Evolutionary conservation across 2,329 filamentous ascomycete genomes (phyloP).

Genomic region (Ophiocordyceps australis): DNA sequence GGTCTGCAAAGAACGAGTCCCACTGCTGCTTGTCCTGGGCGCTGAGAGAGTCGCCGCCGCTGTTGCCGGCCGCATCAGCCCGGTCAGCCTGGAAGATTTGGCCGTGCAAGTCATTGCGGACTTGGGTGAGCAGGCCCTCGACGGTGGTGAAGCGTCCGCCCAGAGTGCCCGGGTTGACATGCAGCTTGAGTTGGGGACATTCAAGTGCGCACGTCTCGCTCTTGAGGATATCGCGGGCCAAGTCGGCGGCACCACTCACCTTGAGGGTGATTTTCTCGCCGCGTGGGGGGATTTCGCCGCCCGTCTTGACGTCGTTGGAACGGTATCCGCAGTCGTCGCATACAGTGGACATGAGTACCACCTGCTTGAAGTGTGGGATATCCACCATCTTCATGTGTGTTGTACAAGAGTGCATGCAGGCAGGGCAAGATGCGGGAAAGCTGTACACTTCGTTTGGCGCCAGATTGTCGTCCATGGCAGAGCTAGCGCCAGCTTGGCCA

Average conservation of each 20-base stretch:
- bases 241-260: slow-evolving; percentile 51
- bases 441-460: slow-evolving; percentile 83
- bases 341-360: slow-evolving; percentile 85
- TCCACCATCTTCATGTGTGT: slow-evolving; percentile 99
- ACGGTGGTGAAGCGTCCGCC: slow-evolving; percentile 95
- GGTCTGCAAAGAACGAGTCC: slow-evolving; percentile 60
- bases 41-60: slow-evolving; percentile 69
- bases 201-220: slow-evolving; percentile 78
- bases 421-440: slow-evolving; percentile 82
- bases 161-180: slow-evolving; percentile 82
- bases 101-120: slow-evolving; percentile 71
- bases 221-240: slow-evolving; percentile 88
- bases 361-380: slow-evolving; percentile 95
- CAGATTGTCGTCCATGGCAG: slow-evolving; percentile 57
- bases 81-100: slow-evolving; percentile 72
- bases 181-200: slow-evolving; percentile 73
- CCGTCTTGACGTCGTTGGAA: slow-evolving; percentile 95
- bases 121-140: slow-evolving; percentile 81
- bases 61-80: slow-evolving; percentile 51
- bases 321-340: slow-evolving; percentile 88
- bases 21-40: slow-evolving; percentile 50
- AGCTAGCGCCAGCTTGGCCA: slow-evolving; percentile 29
- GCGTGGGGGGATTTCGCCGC: slow-evolving; percentile 73
- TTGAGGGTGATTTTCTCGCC: slow-evolving; percentile 69
- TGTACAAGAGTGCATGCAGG: slow-evolving; percentile 67